phyloP scores from a whole-genome alignment of 2,329 filamentous ascomycete genomes.

The Gliomastix tumulicola region DNA sequence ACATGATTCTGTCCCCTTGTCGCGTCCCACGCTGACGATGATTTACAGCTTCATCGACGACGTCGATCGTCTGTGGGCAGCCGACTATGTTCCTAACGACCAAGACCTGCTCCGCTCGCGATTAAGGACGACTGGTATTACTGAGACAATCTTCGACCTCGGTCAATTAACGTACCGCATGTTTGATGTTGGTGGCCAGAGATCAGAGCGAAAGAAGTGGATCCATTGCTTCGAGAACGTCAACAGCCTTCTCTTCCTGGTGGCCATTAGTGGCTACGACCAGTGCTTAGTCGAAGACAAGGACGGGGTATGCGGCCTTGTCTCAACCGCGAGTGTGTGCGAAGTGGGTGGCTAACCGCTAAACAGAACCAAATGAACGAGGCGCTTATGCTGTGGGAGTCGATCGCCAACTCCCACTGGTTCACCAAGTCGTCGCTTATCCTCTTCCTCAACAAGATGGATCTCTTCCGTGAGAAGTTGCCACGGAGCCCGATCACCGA shows the following conservation, averaged over 20 bases:
- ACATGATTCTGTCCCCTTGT: background rate
- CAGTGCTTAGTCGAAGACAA: slow-evolving; percentile 95
- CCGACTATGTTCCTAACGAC: slow-evolving; percentile 80
- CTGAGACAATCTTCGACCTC: slow-evolving; percentile 87
- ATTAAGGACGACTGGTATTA: slow-evolving; percentile 89
- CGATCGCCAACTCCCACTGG: slow-evolving; percentile 80
- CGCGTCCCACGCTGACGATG: background rate
- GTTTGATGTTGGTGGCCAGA: slow-evolving; percentile 90
- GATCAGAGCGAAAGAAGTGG: slow-evolving; percentile 95
- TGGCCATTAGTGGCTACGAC: slow-evolving; percentile 93
- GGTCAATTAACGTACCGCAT: slow-evolving; percentile 92
- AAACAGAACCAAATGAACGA: slow-evolving; percentile 87
- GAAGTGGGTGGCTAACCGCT: too few species aligned
- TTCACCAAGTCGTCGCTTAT: slow-evolving; percentile 77
- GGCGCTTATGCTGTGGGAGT: slow-evolving; percentile 80
- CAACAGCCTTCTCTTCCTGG: slow-evolving; percentile 85
- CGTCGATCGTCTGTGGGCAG: slow-evolving; percentile 66
- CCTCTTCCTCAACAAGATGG: slow-evolving; percentile 83
- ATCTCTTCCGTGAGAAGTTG: slow-evolving; percentile 75
- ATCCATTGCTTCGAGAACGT: slow-evolving; percentile 96
- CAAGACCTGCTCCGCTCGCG: slow-evolving; percentile 91
- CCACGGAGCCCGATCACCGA: slow-evolving; percentile 62
- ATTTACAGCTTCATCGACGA: slow-evolving; percentile 70
- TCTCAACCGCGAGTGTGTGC: too few species aligned
- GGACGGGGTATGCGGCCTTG: too few species aligned